Base-by-base conservation (phyloP, 306 rosid genomes). In the Hippophae rhamnoides region DNA sequence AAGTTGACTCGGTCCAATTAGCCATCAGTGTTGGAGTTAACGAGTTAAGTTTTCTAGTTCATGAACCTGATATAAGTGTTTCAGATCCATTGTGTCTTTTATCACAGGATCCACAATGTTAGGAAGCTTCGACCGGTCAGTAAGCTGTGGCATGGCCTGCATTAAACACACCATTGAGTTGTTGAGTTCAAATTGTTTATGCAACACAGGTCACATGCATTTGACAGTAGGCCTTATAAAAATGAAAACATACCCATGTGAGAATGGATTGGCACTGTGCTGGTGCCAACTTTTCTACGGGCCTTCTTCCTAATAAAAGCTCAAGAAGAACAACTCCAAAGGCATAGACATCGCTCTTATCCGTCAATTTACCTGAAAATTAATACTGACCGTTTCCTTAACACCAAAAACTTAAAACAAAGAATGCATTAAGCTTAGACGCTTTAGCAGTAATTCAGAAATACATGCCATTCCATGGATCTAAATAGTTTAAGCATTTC, bases 121-220 rank as follows among this genome's bases (percentile, higher is more conserved):
- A 11, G 88, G 93, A 68, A 92, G 84, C 82, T 88, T 92, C 56
- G 90, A 73, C 67, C 96, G 79, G 76, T 92, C 96, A 0, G 90
- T 92, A 60, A 92, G 95, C 69, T 80, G 96, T 43, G 99, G 99
- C 93, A 88, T 88, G 62, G 99, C 96, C 99, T 92, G 82, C 71
- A 83, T 31, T 31, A 31, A 82, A 41, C 57, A 60, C 44, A 63
- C 47, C 57, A 56, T 57, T 56, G 58, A 52, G 43, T 68, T 14
- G 18, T 61, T 41, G 9, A 54, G 26, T 57, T 58, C 55, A 10
- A 46, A 9, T 25, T 45, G 52, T 59, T n/a, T 38, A 53, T 5
- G 41, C 27, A 49, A 67, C 31, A 58, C n/a, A 62, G 27, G 55
- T 27, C 58, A 57, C 50, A 47, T 41, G 23, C 49, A 51, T 40